Base-by-base conservation (phyloP, 768 basidiomycete genomes). In the Mycena maculata region DNA sequence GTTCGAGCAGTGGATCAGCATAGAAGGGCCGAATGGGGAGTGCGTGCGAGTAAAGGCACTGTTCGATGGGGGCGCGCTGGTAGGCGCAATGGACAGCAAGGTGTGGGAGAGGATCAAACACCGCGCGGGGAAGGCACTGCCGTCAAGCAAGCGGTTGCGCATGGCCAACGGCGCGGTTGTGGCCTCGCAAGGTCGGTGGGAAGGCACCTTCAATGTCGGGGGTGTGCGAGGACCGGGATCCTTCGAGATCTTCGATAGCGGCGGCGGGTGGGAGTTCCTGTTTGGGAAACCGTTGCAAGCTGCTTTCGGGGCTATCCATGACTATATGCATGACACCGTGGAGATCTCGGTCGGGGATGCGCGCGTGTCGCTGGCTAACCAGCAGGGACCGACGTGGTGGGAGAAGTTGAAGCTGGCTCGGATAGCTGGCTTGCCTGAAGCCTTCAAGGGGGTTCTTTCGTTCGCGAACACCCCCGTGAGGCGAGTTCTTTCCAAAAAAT, bases 121-220 rank as follows among this genome's bases (percentile, higher is more conserved):
- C 11, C n/a, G 62, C 20, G 25, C 79, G 10, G 49, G 70, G 11
- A 5, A 20, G 0, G 58, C 60, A 20, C 9, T 30, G 5, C 59
- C 41, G n/a, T n/a, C n/a, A n/a, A n/a, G n/a, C n/a, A n/a, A n/a
- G n/a, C n/a, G n/a, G n/a, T n/a, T n/a, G n/a, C 45, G 74, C 2
- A 80, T 82, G 80, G 81, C 79, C 18, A 74, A 78, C 64, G 77
- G 80, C 0, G 15, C 33, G 12, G 22, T 75, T 0, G 72, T 76
- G 3, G 41, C 38, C 7, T 74, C 74, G 0, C 2, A 42, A 25
- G 75, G 70, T 9, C 15, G 42, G 6, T 78, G 76, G 75, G 55
- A n/a, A 18, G 76, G 76, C 3, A 16, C 23, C 0, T 60, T 79
- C 0, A 25, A 36, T 2, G 45, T 77, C 23, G 70, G 59, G 2